Conservation (phyloP, 805 yeast species). For the Cyberlindnera bimundalis region DNA sequence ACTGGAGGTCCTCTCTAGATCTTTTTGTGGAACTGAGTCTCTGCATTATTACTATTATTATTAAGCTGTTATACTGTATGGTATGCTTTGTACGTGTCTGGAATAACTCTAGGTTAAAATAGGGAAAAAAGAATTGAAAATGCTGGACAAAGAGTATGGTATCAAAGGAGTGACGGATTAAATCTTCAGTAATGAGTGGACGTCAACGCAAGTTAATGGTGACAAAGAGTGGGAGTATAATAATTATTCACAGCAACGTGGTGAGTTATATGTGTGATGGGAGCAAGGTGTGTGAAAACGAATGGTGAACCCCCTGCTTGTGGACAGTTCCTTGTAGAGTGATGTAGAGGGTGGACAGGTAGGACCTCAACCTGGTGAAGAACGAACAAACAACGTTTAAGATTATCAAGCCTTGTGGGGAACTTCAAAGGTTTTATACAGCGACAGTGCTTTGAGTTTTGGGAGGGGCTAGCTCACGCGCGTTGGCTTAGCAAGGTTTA, state of each 20-base stretch:
- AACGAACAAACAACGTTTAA: not conserved
- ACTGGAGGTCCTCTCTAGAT: slow-evolving; percentile 19
- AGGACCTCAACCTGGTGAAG: not conserved
- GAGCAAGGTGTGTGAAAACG: not conserved
- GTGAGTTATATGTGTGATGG: too few relatives aligned
- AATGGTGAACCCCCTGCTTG: not conserved
- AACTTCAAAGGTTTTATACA: not conserved
- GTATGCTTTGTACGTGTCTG: not conserved
- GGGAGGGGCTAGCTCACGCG: slow-evolving; percentile 2
- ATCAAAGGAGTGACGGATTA: slow-evolving; percentile 13
- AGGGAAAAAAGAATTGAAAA: too few relatives aligned
- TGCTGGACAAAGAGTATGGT: not conserved
- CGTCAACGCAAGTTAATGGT: slow-evolving; percentile 33
- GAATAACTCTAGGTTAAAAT: too few relatives aligned
- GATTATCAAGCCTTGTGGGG: not conserved
- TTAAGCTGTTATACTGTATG: not conserved
- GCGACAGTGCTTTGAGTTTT: not conserved
- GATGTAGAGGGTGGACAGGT: slow-evolving; percentile 2
- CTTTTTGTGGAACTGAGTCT: slow-evolving; percentile 20
- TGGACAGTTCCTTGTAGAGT: not conserved
- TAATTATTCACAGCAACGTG: not conserved
- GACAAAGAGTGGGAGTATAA: slow-evolving; percentile 18
- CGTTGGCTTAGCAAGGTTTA: not conserved
- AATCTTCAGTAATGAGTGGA: slow-evolving; percentile 25
- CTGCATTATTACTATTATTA: slow-evolving; percentile 9